Conservation (phyloP, 129 eudicot genomes). For the Helichrysum umbraculigerum region DNA sequence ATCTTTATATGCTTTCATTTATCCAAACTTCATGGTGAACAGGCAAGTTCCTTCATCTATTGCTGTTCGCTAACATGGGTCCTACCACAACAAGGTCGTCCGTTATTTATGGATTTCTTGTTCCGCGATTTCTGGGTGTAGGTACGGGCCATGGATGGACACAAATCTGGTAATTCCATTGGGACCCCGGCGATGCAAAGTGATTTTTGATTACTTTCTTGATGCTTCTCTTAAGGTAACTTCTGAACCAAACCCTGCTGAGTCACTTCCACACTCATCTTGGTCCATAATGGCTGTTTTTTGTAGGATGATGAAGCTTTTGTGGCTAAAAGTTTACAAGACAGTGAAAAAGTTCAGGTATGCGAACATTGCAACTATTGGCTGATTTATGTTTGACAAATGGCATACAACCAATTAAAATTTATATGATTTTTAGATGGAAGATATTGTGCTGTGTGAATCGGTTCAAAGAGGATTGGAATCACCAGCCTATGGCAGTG, state of each 20-base stretch:
- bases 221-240: conserved; percentile 71
- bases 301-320: conserved; percentile 61
- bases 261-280: neutral
- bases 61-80: neutral
- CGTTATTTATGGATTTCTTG: neutral
- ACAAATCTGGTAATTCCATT: conserved; percentile 83
- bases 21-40: conserved; percentile 95
- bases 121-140: conserved; percentile 12
- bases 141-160: conserved; percentile 99
- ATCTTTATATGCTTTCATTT: conserved; percentile 83
- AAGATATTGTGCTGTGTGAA: conserved; percentile 72
- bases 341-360: conserved; percentile 84
- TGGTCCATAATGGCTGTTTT: neutral
- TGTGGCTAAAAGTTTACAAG: conserved; percentile 61
- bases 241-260: neutral
- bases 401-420: neutral
- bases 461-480: conserved; percentile 83
- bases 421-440: conserved; percentile 50
- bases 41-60: conserved; percentile 46
- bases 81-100: no score
- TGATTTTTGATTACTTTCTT: conserved; percentile 86
- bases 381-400: neutral
- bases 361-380: neutral
- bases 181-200: conserved; percentile 83
- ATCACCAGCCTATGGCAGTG: conserved; percentile 71